A percentile compares a stretch with the other conserved stretches of the same genome.
phyloP scores from a whole-genome alignment of 176 grass and related monocot genomes.

The Aegilops umbellulata region DNA sequence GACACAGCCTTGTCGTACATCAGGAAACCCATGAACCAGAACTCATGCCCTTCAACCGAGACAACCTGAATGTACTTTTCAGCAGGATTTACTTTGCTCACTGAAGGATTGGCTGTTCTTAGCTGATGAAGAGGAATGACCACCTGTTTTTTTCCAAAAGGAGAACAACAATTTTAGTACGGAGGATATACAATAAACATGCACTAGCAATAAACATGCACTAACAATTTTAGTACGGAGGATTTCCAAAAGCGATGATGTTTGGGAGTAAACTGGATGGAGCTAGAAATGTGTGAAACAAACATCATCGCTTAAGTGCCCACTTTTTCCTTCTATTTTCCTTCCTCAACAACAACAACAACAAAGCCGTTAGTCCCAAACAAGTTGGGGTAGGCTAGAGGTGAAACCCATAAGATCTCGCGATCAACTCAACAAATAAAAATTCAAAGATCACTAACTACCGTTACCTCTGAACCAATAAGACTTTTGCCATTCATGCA shows the following conservation, averaged over 20 bases:
- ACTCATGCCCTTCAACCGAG: constrained; percentile 79
- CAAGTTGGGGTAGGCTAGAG: no score
- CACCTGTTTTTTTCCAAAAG: constrained; percentile 49
- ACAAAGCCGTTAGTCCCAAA: no score
- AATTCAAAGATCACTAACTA: neutral
- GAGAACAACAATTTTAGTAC: neutral
- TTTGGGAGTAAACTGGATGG: neutral
- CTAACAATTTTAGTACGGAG: no score
- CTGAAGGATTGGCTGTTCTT: constrained; percentile 78
- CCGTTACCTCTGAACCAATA: neutral
- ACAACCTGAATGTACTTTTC: constrained; percentile 88
- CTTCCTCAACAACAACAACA: neutral
- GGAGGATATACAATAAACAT: neutral
- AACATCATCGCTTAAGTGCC: neutral
- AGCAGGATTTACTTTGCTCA: constrained; percentile 64
- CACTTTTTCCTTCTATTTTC: neutral
- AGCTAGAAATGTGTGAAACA: neutral
- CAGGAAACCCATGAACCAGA: constrained; percentile 94
- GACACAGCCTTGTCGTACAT: constrained; percentile 64
- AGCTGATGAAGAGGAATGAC: constrained; percentile 85
- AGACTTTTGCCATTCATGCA: neutral
- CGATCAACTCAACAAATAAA: neutral
- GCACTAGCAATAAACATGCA: neutral
- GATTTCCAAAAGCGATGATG: no score
- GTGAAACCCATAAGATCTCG: no score